Percentiles rank a stretch among this genome's conserved stretches.
These are phyloP conservation scores for Penstemon barbatus DNA, from an alignment of 257 asterid species.

Conservation along the genomic window DNA sequence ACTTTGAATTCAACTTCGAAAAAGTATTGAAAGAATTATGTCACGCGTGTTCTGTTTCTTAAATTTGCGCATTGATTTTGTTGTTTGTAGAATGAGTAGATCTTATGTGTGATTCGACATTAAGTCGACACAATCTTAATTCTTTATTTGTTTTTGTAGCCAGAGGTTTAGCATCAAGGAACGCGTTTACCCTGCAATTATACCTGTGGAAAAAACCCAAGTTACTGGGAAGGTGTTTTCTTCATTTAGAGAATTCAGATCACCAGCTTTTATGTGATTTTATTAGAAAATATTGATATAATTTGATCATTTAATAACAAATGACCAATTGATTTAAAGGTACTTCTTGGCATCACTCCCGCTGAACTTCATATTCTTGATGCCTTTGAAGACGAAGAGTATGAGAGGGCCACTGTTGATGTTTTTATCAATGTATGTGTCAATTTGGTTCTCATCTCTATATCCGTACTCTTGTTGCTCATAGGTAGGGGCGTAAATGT, in stretches of 20 bases:
- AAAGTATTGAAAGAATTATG: background rate
- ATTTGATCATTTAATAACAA: background rate
- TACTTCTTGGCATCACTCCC: conserved; percentile 65
- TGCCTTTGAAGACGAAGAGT: conserved; percentile 77
- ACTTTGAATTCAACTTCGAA: background rate
- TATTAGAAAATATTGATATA: background rate
- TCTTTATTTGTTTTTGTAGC: conserved; percentile 40
- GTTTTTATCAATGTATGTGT: conserved; percentile 56
- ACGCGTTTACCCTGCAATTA: conserved; percentile 83
- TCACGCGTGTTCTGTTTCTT: background rate
- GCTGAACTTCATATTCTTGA: conserved; percentile 75
- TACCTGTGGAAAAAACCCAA: conserved; percentile 56
- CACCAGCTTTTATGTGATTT: conserved; percentile 5
- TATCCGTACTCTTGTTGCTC: no score
- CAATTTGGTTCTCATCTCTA: conserved; percentile 7
- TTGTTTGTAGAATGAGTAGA: background rate
- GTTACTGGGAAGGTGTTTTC: conserved; percentile 63
- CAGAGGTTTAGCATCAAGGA: conserved; percentile 81
- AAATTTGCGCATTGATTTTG: background rate
- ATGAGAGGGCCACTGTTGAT: conserved; percentile 64
- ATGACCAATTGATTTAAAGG: conserved; percentile 43
- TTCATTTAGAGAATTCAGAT: conserved; percentile 13
- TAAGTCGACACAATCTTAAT: background rate
- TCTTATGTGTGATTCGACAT: no score
- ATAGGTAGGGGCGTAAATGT: no score